Base-by-base conservation (phyloP, 2,329 filamentous ascomycete genomes). In the Pestalotiopsis sp. region DNA sequence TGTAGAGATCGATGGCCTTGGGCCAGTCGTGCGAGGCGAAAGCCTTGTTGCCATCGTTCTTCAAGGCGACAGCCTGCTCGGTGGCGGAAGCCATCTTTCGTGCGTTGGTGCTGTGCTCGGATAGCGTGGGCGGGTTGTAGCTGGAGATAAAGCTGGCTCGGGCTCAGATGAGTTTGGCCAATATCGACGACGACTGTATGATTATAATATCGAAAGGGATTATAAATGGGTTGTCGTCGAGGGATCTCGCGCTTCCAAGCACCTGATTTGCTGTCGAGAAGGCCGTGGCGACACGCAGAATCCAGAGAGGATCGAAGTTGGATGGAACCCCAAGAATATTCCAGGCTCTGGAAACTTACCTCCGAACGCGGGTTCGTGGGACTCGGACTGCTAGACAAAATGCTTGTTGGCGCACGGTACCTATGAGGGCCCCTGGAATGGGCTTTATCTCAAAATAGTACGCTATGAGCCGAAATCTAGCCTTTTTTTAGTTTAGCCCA, bases 11-110 rank as follows among this genome's bases (percentile, higher is more conserved):
- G 72, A 97, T 87, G 7, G 96, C 96, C 3, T 87, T 84, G 12
- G 87, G 89, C 92, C 93, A 99, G 84, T 98, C 92, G 77, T 97
- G 94, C 40, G 90, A 86, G 68, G 91, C 90, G 82, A 98, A 98
- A 66, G 94, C 94, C 78, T 95, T 93, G 83, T 99, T 99, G 79
- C 96, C 96, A 81, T 97, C 89, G 81, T 97, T 92, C 85, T 99
- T 99, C 75, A 97, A 85, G 78, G 91, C 92, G 74, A 90, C 88
- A 66, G 95, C 95, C 80, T 93, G 90, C 79, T 93, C 90, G 75
- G 82, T 75, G 27, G 79, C 75, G 40, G 79, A 79, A 69, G 83
- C 76, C 83, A 86, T 86, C 31, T 49, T 72, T 36, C n/a, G 25
- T 25, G 23, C 5, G 23, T 72, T 36, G 57, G 57, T 25, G 23